These are phyloP conservation scores for Thermochaetoides dissita DNA, from an alignment of 2,329 filamentous ascomycete species.

Conservation along the genomic window DNA sequence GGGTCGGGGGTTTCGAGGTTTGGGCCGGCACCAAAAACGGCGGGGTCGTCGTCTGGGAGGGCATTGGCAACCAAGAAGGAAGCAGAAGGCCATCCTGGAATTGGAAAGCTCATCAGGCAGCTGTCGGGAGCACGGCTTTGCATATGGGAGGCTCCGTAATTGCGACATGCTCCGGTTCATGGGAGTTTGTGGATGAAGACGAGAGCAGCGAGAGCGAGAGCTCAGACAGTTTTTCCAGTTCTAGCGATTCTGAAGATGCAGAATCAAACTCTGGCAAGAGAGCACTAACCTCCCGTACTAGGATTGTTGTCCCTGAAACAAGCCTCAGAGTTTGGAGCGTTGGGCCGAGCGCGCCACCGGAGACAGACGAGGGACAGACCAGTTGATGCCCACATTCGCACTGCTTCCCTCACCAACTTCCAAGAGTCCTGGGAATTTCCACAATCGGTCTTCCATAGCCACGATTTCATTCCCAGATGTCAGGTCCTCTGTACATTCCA, in stretches of 20 bases:
- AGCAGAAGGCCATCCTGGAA: conserved; percentile 31
- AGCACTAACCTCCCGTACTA: background rate
- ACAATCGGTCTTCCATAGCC: no score
- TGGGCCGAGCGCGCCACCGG: conserved; percentile 5
- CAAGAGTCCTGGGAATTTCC: no score
- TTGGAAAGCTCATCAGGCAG: conserved; percentile 34
- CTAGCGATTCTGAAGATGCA: no score
- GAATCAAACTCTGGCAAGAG: no score
- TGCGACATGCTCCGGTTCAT: conserved; percentile 43
- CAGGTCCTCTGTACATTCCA: no score
- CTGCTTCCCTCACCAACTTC: no score
- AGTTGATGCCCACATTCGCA: background rate
- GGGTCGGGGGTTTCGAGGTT: conserved; percentile 38
- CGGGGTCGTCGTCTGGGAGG: conserved; percentile 43
- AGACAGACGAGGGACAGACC: background rate
- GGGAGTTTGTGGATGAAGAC: conserved; percentile 25
- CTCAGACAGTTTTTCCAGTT: no score
- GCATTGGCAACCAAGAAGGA: conserved; percentile 34
- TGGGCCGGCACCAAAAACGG: conserved; percentile 47
- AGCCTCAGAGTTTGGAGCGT: conserved; percentile 30
- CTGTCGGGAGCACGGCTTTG: conserved; percentile 35
- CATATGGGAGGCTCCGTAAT: conserved; percentile 41
- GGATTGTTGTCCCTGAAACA: conserved; percentile 23
- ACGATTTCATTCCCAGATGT: no score
- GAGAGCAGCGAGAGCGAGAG: conserved; percentile 4